These are phyloP conservation scores for Xylariaceae sp. DNA, from an alignment of 2,329 filamentous ascomycete species.

Conservation along the genomic window DNA sequence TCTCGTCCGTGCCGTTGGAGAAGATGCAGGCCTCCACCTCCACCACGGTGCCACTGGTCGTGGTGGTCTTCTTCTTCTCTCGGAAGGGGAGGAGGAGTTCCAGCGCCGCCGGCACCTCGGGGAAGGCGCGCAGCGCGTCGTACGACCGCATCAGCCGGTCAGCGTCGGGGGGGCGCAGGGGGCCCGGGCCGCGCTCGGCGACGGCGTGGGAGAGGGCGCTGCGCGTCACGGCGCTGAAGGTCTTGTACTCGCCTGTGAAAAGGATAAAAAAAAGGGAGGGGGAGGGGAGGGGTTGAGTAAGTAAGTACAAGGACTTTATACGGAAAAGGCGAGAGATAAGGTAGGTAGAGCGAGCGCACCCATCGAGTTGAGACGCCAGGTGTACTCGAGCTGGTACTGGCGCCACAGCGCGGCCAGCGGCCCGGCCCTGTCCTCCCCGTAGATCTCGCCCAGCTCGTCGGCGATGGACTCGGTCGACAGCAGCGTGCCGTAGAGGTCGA, in stretches of 20 bases:
- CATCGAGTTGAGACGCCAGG: conserved; percentile 71
- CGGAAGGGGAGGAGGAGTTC: too few relatives aligned
- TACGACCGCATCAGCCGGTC: conserved; percentile 54
- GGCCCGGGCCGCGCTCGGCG: conserved; percentile 44
- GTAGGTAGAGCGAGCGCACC: conserved; percentile 34
- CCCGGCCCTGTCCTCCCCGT: conserved; percentile 49
- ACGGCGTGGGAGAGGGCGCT: conserved; percentile 57
- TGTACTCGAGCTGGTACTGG: conserved; percentile 68
- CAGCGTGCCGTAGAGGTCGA: conserved; percentile 70
- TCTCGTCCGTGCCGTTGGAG: conserved; percentile 59
- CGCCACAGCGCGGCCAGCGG: conserved; percentile 56
- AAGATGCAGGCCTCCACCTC: conserved; percentile 53
- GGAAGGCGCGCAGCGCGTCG: conserved; percentile 55
- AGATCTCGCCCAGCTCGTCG: conserved; percentile 47
- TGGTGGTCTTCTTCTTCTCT: too few relatives aligned
- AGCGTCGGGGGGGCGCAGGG: conserved; percentile 36
- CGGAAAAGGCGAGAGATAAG: not conserved
- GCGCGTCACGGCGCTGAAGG: conserved; percentile 57
- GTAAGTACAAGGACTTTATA: not conserved
- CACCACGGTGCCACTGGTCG: conserved; percentile 19
- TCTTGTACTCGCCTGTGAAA: conserved; percentile 46
- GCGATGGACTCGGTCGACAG: conserved; percentile 65
- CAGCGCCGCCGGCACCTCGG: conserved; percentile 53
- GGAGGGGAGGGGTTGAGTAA: too few relatives aligned
- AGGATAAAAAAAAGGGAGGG: too few relatives aligned